A percentile compares a stretch with the other conserved stretches of the same genome.
phyloP scores from a whole-genome alignment of 2,329 filamentous ascomycete genomes.

The Trichoderma endophyticum region DNA sequence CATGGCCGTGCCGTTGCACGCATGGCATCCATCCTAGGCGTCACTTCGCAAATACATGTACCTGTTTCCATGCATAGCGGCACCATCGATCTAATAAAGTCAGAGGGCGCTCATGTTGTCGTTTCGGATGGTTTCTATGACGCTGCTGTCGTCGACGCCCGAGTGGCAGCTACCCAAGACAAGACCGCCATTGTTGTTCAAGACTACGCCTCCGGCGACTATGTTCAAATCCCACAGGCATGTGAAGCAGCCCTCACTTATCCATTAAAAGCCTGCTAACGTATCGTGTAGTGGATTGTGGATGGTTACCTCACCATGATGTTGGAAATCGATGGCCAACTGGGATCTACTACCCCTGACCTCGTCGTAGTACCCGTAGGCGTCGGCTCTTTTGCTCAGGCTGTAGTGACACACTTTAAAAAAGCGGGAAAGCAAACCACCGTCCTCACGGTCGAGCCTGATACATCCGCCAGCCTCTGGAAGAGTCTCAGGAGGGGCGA shows the following conservation, averaged over 20 bases:
- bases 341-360: constrained; percentile 35
- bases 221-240: constrained; percentile 61
- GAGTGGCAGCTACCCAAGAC: constrained; percentile 37
- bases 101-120: constrained; percentile 61
- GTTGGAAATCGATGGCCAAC: constrained; percentile 62
- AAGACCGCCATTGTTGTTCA: constrained; percentile 56
- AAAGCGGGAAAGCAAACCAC: constrained; percentile 27
- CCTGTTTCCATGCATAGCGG: constrained; percentile 53
- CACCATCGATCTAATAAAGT: constrained; percentile 53
- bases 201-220: constrained; percentile 66
- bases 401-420: constrained; percentile 65
- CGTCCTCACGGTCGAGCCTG: constrained; percentile 69
- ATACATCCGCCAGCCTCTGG: constrained; percentile 58
- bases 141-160: constrained; percentile 51
- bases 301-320: constrained; percentile 76
- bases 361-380: constrained; percentile 65
- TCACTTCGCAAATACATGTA: constrained; percentile 60
- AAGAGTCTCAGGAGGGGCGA: constrained; percentile 49
- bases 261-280: neutral
- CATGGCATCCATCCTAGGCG: constrained; percentile 59
- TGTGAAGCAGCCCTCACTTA: neutral
- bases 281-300: constrained; percentile 59
- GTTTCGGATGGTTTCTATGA: constrained; percentile 62
- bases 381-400: constrained; percentile 69
- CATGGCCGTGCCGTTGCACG: constrained; percentile 70